phyloP scores from a whole-genome alignment of 139 green algal species.

The Desmodesmus armatus region DNA sequence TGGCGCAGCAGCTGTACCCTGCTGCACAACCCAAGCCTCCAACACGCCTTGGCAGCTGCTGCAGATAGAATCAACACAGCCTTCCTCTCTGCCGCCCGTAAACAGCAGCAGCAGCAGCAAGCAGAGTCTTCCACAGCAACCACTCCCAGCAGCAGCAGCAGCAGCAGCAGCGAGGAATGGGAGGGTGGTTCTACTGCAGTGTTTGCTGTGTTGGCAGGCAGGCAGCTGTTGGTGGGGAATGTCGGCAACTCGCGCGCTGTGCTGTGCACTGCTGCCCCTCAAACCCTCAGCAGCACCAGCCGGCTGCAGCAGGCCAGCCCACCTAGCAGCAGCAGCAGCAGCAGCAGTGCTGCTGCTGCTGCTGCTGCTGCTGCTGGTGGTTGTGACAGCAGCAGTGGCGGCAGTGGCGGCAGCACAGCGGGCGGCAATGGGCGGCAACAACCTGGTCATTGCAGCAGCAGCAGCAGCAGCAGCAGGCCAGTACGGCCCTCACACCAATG shows the following conservation, averaged over 20 bases:
- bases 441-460: too few species aligned
- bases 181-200: constrained; percentile 62
- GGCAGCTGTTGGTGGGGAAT: constrained; percentile 50
- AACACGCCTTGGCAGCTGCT: not conserved
- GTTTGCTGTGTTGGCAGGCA: constrained; percentile 51
- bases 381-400: not conserved
- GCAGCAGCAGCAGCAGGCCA: not conserved
- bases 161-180: constrained; percentile 1
- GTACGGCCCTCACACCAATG: too few species aligned
- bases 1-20: constrained; percentile 4
- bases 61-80: not conserved
- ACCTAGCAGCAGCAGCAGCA: not conserved
- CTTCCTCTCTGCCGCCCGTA: not conserved
- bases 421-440: too few species aligned
- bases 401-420: too few species aligned
- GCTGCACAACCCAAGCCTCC: not conserved
- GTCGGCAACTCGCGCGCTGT: constrained; percentile 63
- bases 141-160: not conserved
- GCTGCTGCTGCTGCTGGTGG: not conserved
- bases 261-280: too few species aligned
- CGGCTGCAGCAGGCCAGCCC: not conserved
- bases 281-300: not conserved
- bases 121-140: not conserved
- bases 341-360: not conserved
- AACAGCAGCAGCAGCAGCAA: not conserved